Evolutionary conservation across 2,329 filamentous ascomycete species (phyloP), one percentile per base, ranked within the genome.

Genomic region (Aspergillus sergii): DNA sequence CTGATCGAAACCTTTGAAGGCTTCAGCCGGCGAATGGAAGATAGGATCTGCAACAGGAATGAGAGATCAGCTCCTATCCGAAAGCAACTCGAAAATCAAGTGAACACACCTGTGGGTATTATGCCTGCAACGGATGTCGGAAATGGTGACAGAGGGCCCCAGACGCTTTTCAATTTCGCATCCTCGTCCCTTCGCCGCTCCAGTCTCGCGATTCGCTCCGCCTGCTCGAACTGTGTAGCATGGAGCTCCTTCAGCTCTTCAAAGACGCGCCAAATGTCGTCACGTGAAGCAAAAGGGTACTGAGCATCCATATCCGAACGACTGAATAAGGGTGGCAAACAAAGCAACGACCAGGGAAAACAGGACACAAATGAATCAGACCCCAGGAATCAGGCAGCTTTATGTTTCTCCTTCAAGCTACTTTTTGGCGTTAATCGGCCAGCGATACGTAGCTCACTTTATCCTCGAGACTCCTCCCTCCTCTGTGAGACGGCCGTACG

Each of bases 1-100:
- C 72, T 85, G 83, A 73, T 97, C 93, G 70, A 97, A 93, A 72
- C 91, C 91, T 71, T 94, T 93, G 75, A 98, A 97, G 48, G 93
- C 88, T 75, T 97, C 93, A 60, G 87, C 87, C n/a, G 91, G 84
- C 9, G 91, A 89, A 72, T 94, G 90, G 66, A 91, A 91, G 55
- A 93, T 81, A 21, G 93, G 90, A 36, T 92, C 94, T 96, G 73
- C 36, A 60, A 30, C 53, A 61, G 62, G 41, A 56, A 50, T 32
- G 51, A 45, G 61, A 19, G 23, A 39, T 60, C 26, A 53, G 62
- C 59, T 48, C 43, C 51, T 19, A 43, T 58, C 11, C 58, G 10
- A 45, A 12, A 53, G 23, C 19, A 58, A 53, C 23, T 2, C 60
- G 26, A 21, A 59, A 26, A 61, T 45, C 10, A 60, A 30, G 63